These are phyloP conservation scores for Pestalotiopsis sp. DNA, from an alignment of 2,329 filamentous ascomycete species.

Conservation along the genomic window DNA sequence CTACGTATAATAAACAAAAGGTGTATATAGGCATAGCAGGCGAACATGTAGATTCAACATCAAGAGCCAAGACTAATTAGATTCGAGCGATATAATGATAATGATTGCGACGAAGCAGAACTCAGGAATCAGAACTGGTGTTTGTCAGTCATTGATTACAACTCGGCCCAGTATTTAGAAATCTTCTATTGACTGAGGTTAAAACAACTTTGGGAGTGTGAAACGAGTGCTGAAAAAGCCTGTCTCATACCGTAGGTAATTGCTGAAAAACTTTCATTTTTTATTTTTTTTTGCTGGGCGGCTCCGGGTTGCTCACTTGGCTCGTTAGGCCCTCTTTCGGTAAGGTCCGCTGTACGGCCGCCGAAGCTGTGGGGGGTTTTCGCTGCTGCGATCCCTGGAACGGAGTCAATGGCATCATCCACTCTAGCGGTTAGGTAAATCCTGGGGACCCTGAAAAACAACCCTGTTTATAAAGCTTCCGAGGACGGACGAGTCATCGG, in stretches of 20 bases:
- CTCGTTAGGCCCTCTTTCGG: not conserved
- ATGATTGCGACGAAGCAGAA: not conserved
- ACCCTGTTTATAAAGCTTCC: not conserved
- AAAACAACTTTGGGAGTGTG: too few species aligned
- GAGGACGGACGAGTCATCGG: too few species aligned
- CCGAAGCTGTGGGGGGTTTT: not conserved
- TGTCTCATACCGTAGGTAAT: not conserved
- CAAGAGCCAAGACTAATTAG: not conserved
- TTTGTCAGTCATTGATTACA: not conserved
- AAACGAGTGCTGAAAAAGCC: too few species aligned
- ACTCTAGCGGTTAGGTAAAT: not conserved
- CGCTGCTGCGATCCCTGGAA: not conserved
- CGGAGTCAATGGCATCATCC: slow-evolving; percentile 4
- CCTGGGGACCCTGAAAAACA: not conserved
- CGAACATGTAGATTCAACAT: not conserved
- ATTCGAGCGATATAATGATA: not conserved
- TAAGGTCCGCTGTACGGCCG: not conserved
- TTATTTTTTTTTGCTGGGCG: not conserved
- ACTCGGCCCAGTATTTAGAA: not conserved
- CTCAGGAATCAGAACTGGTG: too few species aligned
- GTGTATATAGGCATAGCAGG: not conserved
- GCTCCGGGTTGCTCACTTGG: not conserved
- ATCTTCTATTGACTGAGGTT: too few species aligned
- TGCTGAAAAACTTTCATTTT: not conserved
- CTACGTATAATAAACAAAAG: not conserved